These are phyloP conservation scores for Pilaira anomala DNA, from an alignment of 192 early-diverging fungal species.

Conservation along the genomic window DNA sequence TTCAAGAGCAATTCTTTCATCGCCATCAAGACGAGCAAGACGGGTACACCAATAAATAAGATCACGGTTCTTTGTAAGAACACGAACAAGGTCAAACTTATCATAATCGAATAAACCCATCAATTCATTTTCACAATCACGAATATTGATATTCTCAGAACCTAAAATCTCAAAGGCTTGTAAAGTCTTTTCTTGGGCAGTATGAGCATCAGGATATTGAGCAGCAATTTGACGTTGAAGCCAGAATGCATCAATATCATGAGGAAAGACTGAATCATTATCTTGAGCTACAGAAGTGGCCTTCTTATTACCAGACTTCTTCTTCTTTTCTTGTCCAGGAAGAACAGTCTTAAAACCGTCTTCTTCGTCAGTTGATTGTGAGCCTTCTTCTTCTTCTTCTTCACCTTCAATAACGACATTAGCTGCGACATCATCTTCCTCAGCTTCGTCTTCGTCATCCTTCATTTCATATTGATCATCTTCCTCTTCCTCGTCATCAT, in stretches of 20 bases:
- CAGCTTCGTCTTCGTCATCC: constrained; percentile 60
- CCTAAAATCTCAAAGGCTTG: constrained; percentile 71
- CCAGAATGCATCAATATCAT: constrained; percentile 97
- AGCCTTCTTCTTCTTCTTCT: constrained; percentile 49
- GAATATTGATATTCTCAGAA: constrained; percentile 55
- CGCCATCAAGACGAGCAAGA: constrained; percentile 69
- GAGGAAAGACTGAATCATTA: constrained; percentile 52
- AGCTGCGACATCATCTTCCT: constrained; percentile 41
- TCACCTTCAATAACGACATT: constrained; percentile 37
- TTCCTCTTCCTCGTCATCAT: constrained; percentile 83
- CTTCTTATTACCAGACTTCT: constrained; percentile 33
- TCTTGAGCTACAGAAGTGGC: constrained; percentile 1
- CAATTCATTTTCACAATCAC: constrained; percentile 94
- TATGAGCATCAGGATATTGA: constrained; percentile 82
- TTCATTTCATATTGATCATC: constrained; percentile 60
- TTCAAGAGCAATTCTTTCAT: constrained; percentile 56
- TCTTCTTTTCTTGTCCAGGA: constrained; percentile 30
- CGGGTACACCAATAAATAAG: constrained; percentile 89
- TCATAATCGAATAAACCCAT: constrained; percentile 96
- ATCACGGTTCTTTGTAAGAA: constrained; percentile 84
- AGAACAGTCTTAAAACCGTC: constrained; percentile 53
- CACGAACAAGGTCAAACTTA: constrained; percentile 92
- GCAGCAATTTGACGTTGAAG: constrained; percentile 81
- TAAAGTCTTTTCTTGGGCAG: constrained; percentile 85
- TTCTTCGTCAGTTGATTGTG: constrained; percentile 54